phyloP scores from a whole-genome alignment of 1,139 yeast genomes.

The Blastobotrys illinoisensis region DNA sequence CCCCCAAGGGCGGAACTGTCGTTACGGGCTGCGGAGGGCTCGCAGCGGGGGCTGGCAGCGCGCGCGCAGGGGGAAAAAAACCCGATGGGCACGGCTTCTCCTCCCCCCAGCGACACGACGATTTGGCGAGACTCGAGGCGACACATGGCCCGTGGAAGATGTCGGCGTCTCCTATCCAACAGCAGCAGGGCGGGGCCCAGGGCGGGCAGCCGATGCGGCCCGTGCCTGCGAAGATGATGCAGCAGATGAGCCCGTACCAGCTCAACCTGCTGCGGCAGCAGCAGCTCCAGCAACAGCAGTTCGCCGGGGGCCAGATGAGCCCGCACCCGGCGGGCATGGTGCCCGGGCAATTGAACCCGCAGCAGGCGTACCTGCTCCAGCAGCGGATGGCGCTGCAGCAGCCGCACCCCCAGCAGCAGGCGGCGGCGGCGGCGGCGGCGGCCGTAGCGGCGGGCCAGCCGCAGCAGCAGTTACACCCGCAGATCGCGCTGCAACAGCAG shows the following conservation, averaged over 20 bases:
- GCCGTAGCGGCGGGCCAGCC: conserved; percentile 1
- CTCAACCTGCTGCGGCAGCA: conserved; percentile 9
- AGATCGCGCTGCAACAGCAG: not conserved
- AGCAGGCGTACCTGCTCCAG: not conserved
- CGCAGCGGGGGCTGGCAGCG: no score
- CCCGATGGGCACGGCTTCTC: no score
- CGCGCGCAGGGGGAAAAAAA: no score
- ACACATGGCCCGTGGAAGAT: conserved; percentile 10
- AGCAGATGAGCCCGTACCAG: conserved; percentile 6
- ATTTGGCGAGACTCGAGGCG: not conserved
- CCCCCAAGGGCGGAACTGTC: no score
- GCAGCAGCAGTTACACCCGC: conserved; percentile 1
- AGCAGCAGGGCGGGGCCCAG: conserved; percentile 18
- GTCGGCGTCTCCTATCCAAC: conserved; percentile 24
- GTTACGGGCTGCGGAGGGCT: no score
- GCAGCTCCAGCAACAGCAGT: conserved; percentile 9
- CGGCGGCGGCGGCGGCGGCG: not conserved
- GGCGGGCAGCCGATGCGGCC: not conserved
- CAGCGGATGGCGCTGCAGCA: conserved; percentile 3
- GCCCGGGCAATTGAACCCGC: not conserved
- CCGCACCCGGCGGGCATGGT: not conserved
- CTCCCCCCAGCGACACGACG: no score
- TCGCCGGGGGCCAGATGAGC: conserved; percentile 1
- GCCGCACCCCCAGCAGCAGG: conserved; percentile 3
- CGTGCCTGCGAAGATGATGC: not conserved